Evolutionary conservation across 2,329 filamentous ascomycete species (phyloP).

Genomic region (Penicillium sp.): DNA sequence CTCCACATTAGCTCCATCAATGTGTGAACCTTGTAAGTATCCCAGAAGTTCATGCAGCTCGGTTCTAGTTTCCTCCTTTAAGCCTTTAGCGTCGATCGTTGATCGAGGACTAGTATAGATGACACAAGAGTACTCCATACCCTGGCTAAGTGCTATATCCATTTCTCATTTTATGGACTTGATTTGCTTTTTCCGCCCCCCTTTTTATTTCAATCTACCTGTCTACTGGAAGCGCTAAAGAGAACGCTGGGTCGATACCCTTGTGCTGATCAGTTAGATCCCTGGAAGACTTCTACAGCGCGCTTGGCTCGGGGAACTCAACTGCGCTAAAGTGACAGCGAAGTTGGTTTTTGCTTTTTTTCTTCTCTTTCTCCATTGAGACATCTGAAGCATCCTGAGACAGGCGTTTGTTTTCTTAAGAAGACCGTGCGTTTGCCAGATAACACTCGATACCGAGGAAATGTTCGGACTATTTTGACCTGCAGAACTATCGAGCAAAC

Average conservation of each 20-base stretch:
- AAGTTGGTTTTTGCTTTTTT: neutral
- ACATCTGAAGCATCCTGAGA: constrained; percentile 8
- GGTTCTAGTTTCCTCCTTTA: constrained; percentile 7
- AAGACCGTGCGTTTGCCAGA: constrained; percentile 14
- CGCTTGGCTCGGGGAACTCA: constrained; percentile 12
- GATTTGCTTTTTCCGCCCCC: constrained; percentile 13
- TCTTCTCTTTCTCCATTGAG: constrained; percentile 7
- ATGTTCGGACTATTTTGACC: constrained; percentile 21
- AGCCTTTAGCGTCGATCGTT: constrained; percentile 2
- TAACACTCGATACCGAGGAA: constrained; percentile 15
- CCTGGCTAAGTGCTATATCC: neutral
- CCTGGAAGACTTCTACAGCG: constrained; percentile 8
- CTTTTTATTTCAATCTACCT: constrained; percentile 21
- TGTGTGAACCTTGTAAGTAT: constrained; percentile 7
- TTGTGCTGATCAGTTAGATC: constrained; percentile 23
- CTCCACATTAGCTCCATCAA: constrained; percentile 1
- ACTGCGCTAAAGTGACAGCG: constrained; percentile 23
- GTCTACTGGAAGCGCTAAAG: constrained; percentile 15
- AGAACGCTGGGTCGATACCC: constrained; percentile 12
- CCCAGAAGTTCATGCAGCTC: constrained; percentile 15
- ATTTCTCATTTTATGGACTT: constrained; percentile 11
- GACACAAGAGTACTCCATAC: neutral
- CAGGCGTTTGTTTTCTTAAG: constrained; percentile 10
- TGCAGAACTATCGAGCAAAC: constrained; percentile 31
- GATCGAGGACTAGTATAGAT: constrained; percentile 3